Evolutionary conservation across 306 rosid species (phyloP).

Genomic region (Oemleria cerasiformis): DNA sequence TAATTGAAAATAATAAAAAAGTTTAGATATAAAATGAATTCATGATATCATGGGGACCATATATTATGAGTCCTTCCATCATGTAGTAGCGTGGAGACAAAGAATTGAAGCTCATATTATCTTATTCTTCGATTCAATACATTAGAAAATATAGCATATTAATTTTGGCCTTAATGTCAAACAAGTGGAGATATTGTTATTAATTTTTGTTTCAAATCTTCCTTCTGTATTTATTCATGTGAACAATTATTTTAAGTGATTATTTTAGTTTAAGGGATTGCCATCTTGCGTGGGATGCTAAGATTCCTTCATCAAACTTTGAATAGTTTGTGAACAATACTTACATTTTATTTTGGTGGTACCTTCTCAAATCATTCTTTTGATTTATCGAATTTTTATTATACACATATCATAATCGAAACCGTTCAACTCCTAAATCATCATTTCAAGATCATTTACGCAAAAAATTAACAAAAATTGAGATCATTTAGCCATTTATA

Average conservation of each 20-base stretch:
- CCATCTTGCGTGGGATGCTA: background rate
- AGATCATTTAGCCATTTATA: too few relatives aligned
- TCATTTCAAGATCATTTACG: too few relatives aligned
- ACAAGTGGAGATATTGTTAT: background rate
- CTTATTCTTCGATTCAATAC: background rate
- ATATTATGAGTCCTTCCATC: background rate
- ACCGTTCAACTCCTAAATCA: too few relatives aligned
- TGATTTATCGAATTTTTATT: too few relatives aligned
- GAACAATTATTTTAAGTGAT: background rate
- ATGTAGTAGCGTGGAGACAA: background rate
- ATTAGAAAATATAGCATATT: background rate
- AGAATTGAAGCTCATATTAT: background rate
- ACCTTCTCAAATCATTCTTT: too few relatives aligned
- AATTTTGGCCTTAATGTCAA: background rate
- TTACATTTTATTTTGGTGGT: too few relatives aligned
- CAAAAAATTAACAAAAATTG: too few relatives aligned
- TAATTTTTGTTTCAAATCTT: background rate
- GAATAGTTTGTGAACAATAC: too few relatives aligned
- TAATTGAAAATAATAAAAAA: background rate
- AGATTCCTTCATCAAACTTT: too few relatives aligned
- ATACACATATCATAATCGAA: too few relatives aligned
- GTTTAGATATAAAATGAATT: background rate
- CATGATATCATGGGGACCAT: background rate
- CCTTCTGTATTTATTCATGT: conserved; percentile 5
- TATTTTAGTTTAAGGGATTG: background rate